A percentile compares a stretch with the other conserved stretches of the same genome.
phyloP scores from a whole-genome alignment of 352 stramenopile species.

The Phytophthora litchii region DNA sequence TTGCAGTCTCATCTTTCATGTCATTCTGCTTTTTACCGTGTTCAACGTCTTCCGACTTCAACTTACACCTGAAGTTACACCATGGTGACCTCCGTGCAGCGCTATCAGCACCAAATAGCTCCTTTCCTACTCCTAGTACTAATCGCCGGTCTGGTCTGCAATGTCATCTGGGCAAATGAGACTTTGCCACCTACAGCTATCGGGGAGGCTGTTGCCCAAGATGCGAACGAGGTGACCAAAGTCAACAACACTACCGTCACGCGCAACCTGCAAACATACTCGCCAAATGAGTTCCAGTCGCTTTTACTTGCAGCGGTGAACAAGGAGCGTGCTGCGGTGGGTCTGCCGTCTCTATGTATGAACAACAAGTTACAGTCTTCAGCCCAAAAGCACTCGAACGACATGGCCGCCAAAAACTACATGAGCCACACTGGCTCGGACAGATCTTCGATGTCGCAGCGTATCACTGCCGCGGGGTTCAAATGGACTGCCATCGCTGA shows the following conservation, averaged over 20 bases:
- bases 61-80: constrained; percentile 5
- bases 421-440: constrained; percentile 58
- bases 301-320: constrained; percentile 58
- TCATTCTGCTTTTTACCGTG: constrained; percentile 30
- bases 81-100: too few relatives aligned
- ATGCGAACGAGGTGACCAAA: constrained; percentile 1
- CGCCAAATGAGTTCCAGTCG: constrained; percentile 23
- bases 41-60: constrained; percentile 15
- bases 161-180: constrained; percentile 4
- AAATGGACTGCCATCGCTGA: constrained; percentile 54
- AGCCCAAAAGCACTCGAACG: constrained; percentile 37
- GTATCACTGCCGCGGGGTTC: constrained; percentile 50
- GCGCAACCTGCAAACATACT: constrained; percentile 31
- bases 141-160: constrained; percentile 8
- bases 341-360: constrained; percentile 39
- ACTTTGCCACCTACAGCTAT: not conserved
- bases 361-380: constrained; percentile 44
- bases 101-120: constrained; percentile 10
- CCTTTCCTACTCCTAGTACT: constrained; percentile 17
- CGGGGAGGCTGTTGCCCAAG: constrained; percentile 3
- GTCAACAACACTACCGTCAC: constrained; percentile 6
- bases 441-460: constrained; percentile 46
- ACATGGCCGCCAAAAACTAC: constrained; percentile 50
- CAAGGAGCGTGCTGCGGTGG: constrained; percentile 41
- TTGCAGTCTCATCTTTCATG: not conserved